Evolutionary conservation across 169 alveolate genomes (phyloP), one percentile per base, ranked within the genome.

Genomic region (Babesia divergens): DNA sequence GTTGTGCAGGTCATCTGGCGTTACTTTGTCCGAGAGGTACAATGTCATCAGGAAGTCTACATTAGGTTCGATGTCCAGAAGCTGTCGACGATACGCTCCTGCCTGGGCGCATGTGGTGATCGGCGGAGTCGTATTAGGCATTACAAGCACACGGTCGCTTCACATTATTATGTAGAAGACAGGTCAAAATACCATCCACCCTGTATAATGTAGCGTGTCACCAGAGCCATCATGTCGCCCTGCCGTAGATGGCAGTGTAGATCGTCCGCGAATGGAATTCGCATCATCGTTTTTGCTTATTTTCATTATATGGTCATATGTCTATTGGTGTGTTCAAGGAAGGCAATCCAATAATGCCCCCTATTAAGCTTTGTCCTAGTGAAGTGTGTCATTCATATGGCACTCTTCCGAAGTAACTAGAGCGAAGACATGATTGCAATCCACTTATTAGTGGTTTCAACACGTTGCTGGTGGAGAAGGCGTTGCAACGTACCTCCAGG

Each of bases 201-300:
- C 37, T 44, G 60, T 69, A 76, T 47, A n/a, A 80, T 59, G 34
- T 32, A 34, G 34, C 60, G 67, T n/a, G 68, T 71, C 26, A 80
- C 88, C 51, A 44, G 70, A 50, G 46, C 6, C 88, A 70, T 69
- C 53, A 69, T 11, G 22, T 70, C 83, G 1, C 83, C 82, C 65
- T 80, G 91, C 75, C 93, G 54, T 35, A 88, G 75, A 46, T 88
- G 93, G 67, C 91, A 79, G 65, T 88, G 93, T 67, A 88, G 86
- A 49, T 88, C 93, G 69, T 88, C 93, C 6, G 82, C 82, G 20
- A 42, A 77, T 28, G 64, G 66, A 54, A 77, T 20, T 18, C 55
- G 65, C 72, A 77, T 26, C 52, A 50, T 53, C 6, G 29, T 26
- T n/a, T n/a, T 42, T 16, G 49, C 16, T 16, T 14, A 20, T 14